These are phyloP conservation scores for Collybia nuda DNA, from an alignment of 768 basidiomycete species.

Conservation along the genomic window DNA sequence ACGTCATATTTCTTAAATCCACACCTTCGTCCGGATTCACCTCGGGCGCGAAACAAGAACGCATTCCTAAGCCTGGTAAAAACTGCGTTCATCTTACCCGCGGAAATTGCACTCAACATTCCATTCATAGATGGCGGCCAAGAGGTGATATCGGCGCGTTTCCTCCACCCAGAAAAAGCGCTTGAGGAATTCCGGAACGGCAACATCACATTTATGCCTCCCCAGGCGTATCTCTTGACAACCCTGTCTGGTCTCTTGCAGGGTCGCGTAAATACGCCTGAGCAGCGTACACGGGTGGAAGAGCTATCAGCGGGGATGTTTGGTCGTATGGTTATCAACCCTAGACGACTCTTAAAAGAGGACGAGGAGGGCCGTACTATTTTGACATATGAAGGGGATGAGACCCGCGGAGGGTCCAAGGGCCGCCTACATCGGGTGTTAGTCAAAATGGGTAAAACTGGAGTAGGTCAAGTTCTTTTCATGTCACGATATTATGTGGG, in stretches of 20 bases:
- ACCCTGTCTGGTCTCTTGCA: constrained; percentile 56
- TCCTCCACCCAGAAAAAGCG: constrained; percentile 54
- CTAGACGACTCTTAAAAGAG: constrained; percentile 34
- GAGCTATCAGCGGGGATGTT: constrained; percentile 54
- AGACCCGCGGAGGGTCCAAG: constrained; percentile 56
- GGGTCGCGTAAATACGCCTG: constrained; percentile 37
- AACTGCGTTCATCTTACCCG: background rate
- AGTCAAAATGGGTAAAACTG: constrained; percentile 45
- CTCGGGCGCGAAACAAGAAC: constrained; percentile 54
- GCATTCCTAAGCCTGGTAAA: constrained; percentile 56
- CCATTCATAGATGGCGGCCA: constrained; percentile 52
- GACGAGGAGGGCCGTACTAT: constrained; percentile 45
- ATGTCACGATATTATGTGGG: background rate
- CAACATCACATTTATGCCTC: constrained; percentile 66
- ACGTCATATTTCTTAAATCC: constrained; percentile 56
- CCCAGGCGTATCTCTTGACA: constrained; percentile 69
- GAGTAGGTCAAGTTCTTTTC: constrained; percentile 38
- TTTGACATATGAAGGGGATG: constrained; percentile 71
- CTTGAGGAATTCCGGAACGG: constrained; percentile 50
- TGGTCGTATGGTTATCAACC: constrained; percentile 62
- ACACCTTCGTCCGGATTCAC: constrained; percentile 46
- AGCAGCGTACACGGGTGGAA: constrained; percentile 46
- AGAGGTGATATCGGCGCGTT: constrained; percentile 71
- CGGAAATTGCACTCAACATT: too few relatives aligned
- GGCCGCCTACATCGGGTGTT: constrained; percentile 61